Evolutionary conservation across 1,284 basidiomycete species (phyloP), one percentile per base, ranked within the genome.

Genomic region (Agaricales sp.): DNA sequence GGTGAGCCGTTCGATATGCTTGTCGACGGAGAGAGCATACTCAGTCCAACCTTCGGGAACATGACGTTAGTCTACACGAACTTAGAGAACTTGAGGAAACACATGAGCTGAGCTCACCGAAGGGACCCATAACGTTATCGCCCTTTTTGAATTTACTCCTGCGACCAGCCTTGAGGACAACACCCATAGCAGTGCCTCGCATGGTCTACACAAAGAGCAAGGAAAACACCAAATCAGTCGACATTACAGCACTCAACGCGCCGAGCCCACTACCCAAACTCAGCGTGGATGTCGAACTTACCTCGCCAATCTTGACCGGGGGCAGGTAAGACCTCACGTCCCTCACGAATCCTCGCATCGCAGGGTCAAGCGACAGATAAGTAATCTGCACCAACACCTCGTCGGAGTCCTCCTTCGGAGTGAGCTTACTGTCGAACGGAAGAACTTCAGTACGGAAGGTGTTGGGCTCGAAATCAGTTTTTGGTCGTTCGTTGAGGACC

Each of bases 271-370:
- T 16, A 19, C 50, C 14, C 47, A 25, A 47, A 47, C 46, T 49
- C 52, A 38, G 3, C 43, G 14, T 4, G 11, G 25, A 8, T 14
- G 4, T n/a, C 48, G 20, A 48, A 57, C 60, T 45, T 50, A 81
- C 80, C 62, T 82, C 87, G 20, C 87, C 87, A 53, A 94, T 84
- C 64, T 89, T 67, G 8, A 94, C 89, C 2, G 82, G 84, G 16
- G 74, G 75, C 18, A 83, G 45, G 57, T 87, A 88, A 60, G 76
- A 82, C 46, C 85, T 73, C 16, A 59, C 62, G 60, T 91, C 86
- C 47, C 75, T 77, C 47, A 95, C 60, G 75, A 85, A 94, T 8
- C 80, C 83, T 26, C 91, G 77, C 88, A 92, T 92, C 1, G 87
- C 87, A 25, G 90, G 87, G 59, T 92, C 90, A 50, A 92, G 68